These are phyloP conservation scores for Suhomyces chickasaworum DNA, from an alignment of 1,139 yeast species.

Conservation along the genomic window DNA sequence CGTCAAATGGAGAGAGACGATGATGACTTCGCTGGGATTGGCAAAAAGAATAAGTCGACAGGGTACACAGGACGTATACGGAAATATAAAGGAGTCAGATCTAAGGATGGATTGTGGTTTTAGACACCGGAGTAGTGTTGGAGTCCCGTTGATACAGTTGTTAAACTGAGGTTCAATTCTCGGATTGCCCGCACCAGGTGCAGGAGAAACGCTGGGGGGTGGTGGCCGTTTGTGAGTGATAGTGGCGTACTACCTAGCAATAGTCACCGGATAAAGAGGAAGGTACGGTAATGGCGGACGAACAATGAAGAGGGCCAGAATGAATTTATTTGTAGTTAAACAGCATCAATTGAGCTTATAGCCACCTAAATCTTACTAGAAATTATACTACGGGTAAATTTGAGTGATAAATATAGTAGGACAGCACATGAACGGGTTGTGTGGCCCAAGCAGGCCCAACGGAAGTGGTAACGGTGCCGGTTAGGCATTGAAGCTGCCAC, in stretches of 20 bases:
- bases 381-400: too few species aligned
- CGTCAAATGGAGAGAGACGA: not conserved
- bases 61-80: not conserved
- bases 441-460: too few species aligned
- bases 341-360: too few species aligned
- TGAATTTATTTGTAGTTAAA: too few species aligned
- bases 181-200: conserved; percentile 2
- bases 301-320: not conserved
- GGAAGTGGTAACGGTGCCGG: too few species aligned
- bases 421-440: too few species aligned
- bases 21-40: conserved; percentile 2
- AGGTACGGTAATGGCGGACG: not conserved
- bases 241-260: not conserved
- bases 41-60: not conserved
- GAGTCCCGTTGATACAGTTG: conserved; percentile 1
- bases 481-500: too few species aligned
- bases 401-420: too few species aligned
- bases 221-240: not conserved
- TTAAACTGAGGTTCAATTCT: conserved; percentile 7
- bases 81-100: not conserved
- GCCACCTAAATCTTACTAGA: too few species aligned
- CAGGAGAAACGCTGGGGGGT: not conserved
- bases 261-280: not conserved
- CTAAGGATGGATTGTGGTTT: conserved; percentile 1
- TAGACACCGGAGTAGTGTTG: not conserved